Base-by-base conservation (phyloP, 108 stramenopile genomes). In the Pseudonitzschia multiseries region DNA sequence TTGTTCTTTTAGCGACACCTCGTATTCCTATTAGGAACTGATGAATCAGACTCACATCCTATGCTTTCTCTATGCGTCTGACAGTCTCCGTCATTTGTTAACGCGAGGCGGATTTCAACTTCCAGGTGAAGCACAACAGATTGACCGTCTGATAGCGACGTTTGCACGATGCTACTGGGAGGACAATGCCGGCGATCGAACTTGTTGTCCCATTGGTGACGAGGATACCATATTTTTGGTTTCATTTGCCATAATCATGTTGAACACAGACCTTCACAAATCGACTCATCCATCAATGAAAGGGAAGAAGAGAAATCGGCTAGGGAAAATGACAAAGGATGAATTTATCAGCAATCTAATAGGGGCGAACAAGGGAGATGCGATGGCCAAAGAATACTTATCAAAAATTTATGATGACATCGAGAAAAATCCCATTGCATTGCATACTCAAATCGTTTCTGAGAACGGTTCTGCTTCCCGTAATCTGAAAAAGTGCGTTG, bases 211-310 rank as follows among this genome's bases (percentile, higher is more conserved):
- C 0, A 96, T 97, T 67, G 69, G 86, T n/a, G 84, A 96, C 62
- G 89, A 93, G 61, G 97, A 97, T 65, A 92, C 96, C 27, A 93
- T 95, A 18, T 97, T 89, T 78, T 43, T 99, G 8, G 77, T 99
- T 18, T 86, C 96, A 33, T 99, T 97, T 83, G 94, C 97, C 12
- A 87, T 97, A 53, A 99, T 99, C 73, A 97, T 99, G 92, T 82
- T 99, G 18, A 99, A 99, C 81, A 99, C 98, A 4, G 98, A 99
- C 72, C 76, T 98, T 72, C 96, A 99, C 79, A 96, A 94, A 78
- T 74, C 81, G 46, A 67, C 74, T 42, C 31, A 51, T 41, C 24
- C 43, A 28, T 41, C 43, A 20, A 27, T 36, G 15, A 61, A 56
- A 24, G 26, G 41, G 31, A 68, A 79, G 68, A 75, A 79, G 69